These are phyloP conservation scores for Cladosporium sp. DNA, from an alignment of 2,329 filamentous ascomycete genomes.

Conservation along the genomic window DNA sequence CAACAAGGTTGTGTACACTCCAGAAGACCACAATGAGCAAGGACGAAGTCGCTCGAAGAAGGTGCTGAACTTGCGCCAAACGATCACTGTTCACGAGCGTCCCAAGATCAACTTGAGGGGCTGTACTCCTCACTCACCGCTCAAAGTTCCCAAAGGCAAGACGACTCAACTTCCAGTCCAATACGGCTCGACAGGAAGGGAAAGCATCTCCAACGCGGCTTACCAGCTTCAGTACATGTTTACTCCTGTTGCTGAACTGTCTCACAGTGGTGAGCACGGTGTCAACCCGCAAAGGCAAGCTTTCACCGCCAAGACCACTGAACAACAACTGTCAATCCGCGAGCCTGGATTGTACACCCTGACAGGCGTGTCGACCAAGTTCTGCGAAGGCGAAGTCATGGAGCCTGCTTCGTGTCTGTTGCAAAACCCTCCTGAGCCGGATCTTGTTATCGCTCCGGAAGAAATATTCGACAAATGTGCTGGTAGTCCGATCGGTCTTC, in stretches of 20 bases:
- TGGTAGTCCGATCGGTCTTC: constrained; percentile 85
- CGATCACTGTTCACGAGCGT: constrained; percentile 82
- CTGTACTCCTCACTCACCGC: constrained; percentile 76
- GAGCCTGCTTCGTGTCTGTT: constrained; percentile 94
- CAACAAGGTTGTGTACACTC: constrained; percentile 76
- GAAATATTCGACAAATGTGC: constrained; percentile 94
- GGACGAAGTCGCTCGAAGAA: constrained; percentile 42
- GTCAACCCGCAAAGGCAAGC: constrained; percentile 60
- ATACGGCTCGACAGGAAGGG: constrained; percentile 64
- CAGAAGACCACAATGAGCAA: constrained; percentile 66
- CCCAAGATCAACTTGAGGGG: constrained; percentile 70
- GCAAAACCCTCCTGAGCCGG: constrained; percentile 86
- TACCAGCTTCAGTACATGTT: constrained; percentile 81
- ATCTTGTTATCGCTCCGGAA: constrained; percentile 70
- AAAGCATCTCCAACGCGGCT: constrained; percentile 59
- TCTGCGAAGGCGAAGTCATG: constrained; percentile 82
- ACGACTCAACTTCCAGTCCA: constrained; percentile 68
- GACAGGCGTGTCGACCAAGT: constrained; percentile 74
- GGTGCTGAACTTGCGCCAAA: constrained; percentile 65
- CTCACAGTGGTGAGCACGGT: constrained; percentile 69
- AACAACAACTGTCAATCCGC: constrained; percentile 67
- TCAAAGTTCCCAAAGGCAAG: constrained; percentile 79
- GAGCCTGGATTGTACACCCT: constrained; percentile 85
- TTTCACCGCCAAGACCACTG: constrained; percentile 57
- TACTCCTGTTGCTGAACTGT: constrained; percentile 69